These are phyloP conservation scores for Sarocladiaceae sp. DNA, from an alignment of 2,329 filamentous ascomycete genomes.

Conservation along the genomic window DNA sequence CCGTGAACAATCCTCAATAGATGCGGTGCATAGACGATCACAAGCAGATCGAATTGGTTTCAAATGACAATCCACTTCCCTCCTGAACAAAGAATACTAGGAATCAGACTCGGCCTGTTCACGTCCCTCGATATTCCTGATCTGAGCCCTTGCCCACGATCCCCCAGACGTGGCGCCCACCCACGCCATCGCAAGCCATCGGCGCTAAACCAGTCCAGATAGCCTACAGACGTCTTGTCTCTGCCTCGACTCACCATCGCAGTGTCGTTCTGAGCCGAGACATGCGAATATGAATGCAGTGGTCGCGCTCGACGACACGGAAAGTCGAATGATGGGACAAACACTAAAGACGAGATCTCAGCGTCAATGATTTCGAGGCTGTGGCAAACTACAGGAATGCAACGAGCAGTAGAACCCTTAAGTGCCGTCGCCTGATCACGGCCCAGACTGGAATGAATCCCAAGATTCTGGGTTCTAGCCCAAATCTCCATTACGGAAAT, in stretches of 20 bases:
- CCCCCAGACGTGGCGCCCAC: slow-evolving; percentile 5
- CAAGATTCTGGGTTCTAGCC: neutral
- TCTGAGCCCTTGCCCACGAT: neutral
- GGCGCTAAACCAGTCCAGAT: neutral
- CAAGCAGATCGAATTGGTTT: too few species aligned
- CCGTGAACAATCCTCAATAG: neutral
- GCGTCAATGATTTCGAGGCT: neutral
- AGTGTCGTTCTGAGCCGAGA: neutral
- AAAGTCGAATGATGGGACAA: too few species aligned
- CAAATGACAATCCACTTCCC: too few species aligned
- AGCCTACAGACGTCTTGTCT: neutral
- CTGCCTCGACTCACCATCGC: neutral
- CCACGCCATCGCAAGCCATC: slow-evolving; percentile 3
- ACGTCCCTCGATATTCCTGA: neutral
- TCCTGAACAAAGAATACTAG: too few species aligned
- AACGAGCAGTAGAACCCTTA: neutral
- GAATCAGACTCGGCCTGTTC: neutral
- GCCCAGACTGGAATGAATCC: neutral
- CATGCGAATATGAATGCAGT: neutral
- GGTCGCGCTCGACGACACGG: too few species aligned
- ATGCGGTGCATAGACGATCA: too few species aligned
- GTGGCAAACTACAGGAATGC: neutral
- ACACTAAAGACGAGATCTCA: neutral
- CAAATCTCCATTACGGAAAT: too few species aligned
- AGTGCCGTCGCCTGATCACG: neutral